Conservation (phyloP, 1,284 basidiomycete species). For the Tilletia setariae region DNA sequence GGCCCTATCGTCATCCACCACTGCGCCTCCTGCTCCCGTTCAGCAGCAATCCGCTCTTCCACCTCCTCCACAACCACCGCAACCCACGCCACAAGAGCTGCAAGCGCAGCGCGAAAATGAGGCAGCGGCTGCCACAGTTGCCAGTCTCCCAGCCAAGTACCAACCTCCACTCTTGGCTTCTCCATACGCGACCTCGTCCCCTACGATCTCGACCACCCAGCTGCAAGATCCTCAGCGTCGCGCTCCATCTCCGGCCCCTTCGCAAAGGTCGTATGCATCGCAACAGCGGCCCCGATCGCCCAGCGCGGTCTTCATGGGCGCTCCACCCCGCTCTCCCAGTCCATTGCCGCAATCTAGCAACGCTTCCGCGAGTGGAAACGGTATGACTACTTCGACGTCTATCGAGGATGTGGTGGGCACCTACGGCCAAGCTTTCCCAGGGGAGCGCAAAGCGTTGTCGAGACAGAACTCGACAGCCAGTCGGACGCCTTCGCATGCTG, state of each 20-base stretch:
- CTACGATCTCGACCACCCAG: constrained; percentile 23
- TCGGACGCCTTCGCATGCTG: constrained; percentile 21
- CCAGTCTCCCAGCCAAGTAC: constrained; percentile 8
- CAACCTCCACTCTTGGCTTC: not conserved
- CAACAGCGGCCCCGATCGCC: constrained; percentile 68
- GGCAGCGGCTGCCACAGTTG: constrained; percentile 2
- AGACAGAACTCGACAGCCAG: constrained; percentile 41
- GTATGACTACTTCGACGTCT: constrained; percentile 50
- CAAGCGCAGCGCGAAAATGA: constrained; percentile 9
- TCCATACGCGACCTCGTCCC: not conserved
- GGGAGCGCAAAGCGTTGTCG: constrained; percentile 63
- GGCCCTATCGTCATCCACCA: not conserved
- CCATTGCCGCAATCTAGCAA: constrained; percentile 43
- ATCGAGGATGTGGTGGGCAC: constrained; percentile 71
- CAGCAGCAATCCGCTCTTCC: not conserved
- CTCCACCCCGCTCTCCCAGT: constrained; percentile 60
- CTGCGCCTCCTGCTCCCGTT: too few relatives aligned
- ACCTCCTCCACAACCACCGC: not conserved
- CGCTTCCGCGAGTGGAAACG: not conserved
- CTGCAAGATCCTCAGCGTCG: constrained; percentile 32
- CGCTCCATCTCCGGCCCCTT: constrained; percentile 32
- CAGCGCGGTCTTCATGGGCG: constrained; percentile 70
- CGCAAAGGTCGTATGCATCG: constrained; percentile 28
- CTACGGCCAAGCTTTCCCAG: constrained; percentile 82
- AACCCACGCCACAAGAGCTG: constrained; percentile 3